These are phyloP conservation scores for Sporothrix schenckii DNA, from an alignment of 2,329 filamentous ascomycete genomes.

Conservation along the genomic window DNA sequence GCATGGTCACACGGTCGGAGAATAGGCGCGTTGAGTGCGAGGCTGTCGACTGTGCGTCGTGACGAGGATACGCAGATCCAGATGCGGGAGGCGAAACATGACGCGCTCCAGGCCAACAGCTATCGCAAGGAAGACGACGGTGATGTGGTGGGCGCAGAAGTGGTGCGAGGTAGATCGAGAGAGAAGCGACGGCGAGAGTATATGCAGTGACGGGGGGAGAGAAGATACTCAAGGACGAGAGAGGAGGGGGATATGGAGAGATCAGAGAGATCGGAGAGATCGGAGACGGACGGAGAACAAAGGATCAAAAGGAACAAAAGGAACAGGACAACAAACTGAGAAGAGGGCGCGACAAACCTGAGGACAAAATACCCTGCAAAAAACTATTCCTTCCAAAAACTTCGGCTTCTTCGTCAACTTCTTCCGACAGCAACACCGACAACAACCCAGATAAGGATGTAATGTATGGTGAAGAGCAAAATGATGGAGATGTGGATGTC, in stretches of 20 bases:
- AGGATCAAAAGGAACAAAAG: not conserved
- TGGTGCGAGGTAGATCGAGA: not conserved
- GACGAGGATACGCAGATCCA: not conserved
- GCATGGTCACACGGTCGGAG: not conserved
- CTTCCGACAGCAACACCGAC: conserved; percentile 38
- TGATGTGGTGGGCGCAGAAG: not conserved
- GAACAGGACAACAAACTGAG: conserved; percentile 5
- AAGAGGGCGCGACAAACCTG: conserved; percentile 22
- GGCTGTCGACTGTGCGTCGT: not conserved
- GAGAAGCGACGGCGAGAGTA: not conserved
- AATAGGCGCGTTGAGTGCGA: not conserved
- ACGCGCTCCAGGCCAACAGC: conserved; percentile 7
- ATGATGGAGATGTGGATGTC: conserved; percentile 32
- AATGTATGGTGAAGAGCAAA: conserved; percentile 32
- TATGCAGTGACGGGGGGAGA: conserved; percentile 6
- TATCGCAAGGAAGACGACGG: not conserved
- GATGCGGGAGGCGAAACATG: not conserved
- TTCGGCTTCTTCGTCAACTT: conserved; percentile 37
- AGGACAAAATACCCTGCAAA: conserved; percentile 27
- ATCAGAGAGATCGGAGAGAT: not conserved
- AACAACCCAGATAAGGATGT: conserved; percentile 36
- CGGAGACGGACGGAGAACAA: conserved; percentile 12
- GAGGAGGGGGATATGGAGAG: not conserved
- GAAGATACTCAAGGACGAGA: not conserved
- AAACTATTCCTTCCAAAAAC: conserved; percentile 31